These are phyloP conservation scores for Tetradesmus obliquus DNA, from an alignment of 139 green algal genomes.

Conservation along the genomic window DNA sequence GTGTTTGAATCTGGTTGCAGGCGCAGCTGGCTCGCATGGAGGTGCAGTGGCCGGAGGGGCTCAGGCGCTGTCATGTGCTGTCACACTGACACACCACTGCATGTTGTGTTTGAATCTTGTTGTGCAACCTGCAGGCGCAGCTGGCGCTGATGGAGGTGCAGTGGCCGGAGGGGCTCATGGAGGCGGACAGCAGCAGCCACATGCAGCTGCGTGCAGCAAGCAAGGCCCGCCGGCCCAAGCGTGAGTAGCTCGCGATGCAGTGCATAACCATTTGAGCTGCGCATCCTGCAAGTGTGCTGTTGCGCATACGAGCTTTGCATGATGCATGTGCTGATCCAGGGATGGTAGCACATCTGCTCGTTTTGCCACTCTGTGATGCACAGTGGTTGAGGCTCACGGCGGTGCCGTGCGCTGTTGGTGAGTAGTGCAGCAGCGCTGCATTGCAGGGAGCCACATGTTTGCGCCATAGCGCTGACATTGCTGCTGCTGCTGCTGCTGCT, in stretches of 20 bases:
- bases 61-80: neutral
- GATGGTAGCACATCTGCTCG: too few species aligned
- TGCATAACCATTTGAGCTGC: too few species aligned
- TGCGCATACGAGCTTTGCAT: neutral
- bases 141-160: slow-evolving; percentile 48
- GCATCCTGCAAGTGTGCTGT: neutral
- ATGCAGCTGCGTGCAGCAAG: neutral
- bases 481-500: neutral
- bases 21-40: neutral
- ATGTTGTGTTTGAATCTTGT: slow-evolving; percentile 56
- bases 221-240: neutral
- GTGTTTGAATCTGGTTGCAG: slow-evolving; percentile 43
- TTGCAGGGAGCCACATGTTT: too few species aligned
- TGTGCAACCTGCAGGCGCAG: slow-evolving; percentile 42
- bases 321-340: too few species aligned
- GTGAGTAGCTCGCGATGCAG: neutral
- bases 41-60: neutral
- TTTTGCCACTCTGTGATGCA: too few species aligned
- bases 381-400: too few species aligned
- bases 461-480: neutral
- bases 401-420: too few species aligned
- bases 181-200: neutral
- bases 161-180: slow-evolving; percentile 55
- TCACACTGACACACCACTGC: too few species aligned
- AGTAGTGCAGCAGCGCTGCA: too few species aligned